Evolutionary conservation across 495 filamentous ascomycete species (phyloP).

Genomic region (Tuber umbilicatum): DNA sequence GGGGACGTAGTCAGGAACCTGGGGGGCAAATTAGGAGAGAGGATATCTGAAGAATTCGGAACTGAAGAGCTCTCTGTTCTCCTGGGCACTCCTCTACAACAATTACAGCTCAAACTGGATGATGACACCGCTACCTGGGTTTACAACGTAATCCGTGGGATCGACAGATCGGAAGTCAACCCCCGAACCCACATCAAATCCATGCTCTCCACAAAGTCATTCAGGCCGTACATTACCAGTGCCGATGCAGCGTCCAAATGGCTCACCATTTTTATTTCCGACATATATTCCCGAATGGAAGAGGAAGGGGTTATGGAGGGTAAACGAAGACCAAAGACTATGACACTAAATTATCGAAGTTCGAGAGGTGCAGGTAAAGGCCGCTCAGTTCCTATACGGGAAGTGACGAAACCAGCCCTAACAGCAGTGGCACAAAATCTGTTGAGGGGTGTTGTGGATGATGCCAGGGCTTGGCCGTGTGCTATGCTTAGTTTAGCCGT

Average conservation of each 20-base stretch:
- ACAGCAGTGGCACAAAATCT: constrained; percentile 71
- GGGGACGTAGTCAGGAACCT: constrained; percentile 60
- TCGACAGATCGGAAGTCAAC: constrained; percentile 83
- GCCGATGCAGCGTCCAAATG: constrained; percentile 78
- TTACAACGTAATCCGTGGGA: constrained; percentile 74
- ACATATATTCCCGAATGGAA: constrained; percentile 81
- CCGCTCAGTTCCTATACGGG: constrained; percentile 64
- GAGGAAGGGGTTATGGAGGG: constrained; percentile 90
- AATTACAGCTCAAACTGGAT: constrained; percentile 70
- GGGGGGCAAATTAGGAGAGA: constrained; percentile 90
- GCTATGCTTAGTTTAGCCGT: constrained; percentile 76
- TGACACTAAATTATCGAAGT: constrained; percentile 73
- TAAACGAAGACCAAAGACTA: constrained; percentile 73
- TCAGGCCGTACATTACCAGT: constrained; percentile 73
- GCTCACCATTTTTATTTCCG: constrained; percentile 85
- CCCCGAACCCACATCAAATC: constrained; percentile 88
- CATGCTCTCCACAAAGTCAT: constrained; percentile 95
- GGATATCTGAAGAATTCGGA: constrained; percentile 66
- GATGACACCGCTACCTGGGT: constrained; percentile 86
- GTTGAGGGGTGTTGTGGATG: constrained; percentile 66
- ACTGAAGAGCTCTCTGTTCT: constrained; percentile 77
- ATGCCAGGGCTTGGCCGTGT: constrained; percentile 81
- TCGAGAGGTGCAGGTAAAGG: constrained; percentile 59
- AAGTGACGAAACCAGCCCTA: constrained; percentile 64
- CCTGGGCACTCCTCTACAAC: constrained; percentile 63